Evolutionary conservation across 2,329 filamentous ascomycete species (phyloP).

Genomic region (Colletotrichum truncatum): DNA sequence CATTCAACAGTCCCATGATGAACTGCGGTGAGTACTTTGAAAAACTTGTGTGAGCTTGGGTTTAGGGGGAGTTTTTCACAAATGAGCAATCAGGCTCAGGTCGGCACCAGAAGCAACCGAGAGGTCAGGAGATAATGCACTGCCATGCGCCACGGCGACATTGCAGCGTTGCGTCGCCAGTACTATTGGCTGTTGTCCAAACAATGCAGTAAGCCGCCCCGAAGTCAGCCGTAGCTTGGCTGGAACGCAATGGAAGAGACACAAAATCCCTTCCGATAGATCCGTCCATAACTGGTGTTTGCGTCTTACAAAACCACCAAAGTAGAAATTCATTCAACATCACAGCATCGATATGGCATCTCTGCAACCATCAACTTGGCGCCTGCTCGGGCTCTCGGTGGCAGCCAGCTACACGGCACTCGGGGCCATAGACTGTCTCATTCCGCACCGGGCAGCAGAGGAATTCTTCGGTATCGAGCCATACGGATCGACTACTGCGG

Average conservation of each 20-base stretch:
- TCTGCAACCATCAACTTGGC: slow-evolving; percentile 37
- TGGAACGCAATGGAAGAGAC: not conserved
- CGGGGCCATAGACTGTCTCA: not conserved
- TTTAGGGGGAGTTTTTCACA: too few species aligned
- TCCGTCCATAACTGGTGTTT: too few species aligned
- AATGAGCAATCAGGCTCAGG: not conserved
- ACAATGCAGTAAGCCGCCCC: not conserved
- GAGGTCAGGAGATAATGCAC: too few species aligned
- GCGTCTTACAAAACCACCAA: too few species aligned
- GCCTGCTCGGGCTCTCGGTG: slow-evolving; percentile 17
- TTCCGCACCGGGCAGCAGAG: slow-evolving; percentile 2
- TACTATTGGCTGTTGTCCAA: not conserved
- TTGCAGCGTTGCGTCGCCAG: too few species aligned
- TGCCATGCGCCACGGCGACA: not conserved
- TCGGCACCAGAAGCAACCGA: not conserved
- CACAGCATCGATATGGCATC: slow-evolving; percentile 9
- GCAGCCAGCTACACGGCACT: slow-evolving; percentile 20
- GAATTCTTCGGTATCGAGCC: slow-evolving; percentile 8
- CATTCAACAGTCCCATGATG: slow-evolving; percentile 38
- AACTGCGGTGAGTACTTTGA: not conserved
- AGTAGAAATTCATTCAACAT: too few species aligned
- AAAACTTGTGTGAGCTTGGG: not conserved
- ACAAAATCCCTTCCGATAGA: too few species aligned
- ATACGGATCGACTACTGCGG: not conserved
- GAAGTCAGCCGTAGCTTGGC: not conserved